These are phyloP conservation scores for Ustilago xerochloae DNA, from an alignment of 1,284 basidiomycete species.

Conservation along the genomic window DNA sequence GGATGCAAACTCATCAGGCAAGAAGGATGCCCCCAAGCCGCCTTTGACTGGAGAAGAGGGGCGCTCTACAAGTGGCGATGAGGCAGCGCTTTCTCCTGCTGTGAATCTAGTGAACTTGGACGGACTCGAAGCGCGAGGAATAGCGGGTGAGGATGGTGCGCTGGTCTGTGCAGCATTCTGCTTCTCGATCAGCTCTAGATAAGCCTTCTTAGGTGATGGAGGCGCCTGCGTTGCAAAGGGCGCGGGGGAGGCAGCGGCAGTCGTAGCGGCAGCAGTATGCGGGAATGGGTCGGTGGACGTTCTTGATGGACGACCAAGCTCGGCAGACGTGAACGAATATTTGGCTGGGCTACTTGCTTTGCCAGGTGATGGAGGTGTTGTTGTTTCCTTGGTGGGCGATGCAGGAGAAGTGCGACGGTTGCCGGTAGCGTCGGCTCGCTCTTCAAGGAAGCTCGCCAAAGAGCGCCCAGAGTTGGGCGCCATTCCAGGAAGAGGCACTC, in stretches of 20 bases:
- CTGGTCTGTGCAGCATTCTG: constrained; percentile 19
- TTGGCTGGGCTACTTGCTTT: constrained; percentile 38
- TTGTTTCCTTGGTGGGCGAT: constrained; percentile 20
- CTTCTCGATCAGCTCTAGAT: constrained; percentile 45
- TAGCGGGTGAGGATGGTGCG: constrained; percentile 34
- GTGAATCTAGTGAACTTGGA: constrained; percentile 43
- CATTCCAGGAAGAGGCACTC: constrained; percentile 52
- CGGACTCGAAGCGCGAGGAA: constrained; percentile 47
- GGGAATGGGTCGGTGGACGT: neutral
- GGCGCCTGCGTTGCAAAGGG: constrained; percentile 7
- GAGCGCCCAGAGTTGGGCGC: constrained; percentile 39
- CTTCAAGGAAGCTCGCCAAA: constrained; percentile 62
- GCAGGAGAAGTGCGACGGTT: constrained; percentile 16
- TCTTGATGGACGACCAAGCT: constrained; percentile 28
- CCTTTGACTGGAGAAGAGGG: constrained; percentile 38
- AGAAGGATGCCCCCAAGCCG: constrained; percentile 1
- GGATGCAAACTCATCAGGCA: neutral
- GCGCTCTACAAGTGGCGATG: constrained; percentile 27
- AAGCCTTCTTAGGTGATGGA: constrained; percentile 45
- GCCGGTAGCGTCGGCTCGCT: constrained; percentile 41
- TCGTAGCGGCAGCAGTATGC: constrained; percentile 3
- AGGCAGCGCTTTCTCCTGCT: constrained; percentile 16
- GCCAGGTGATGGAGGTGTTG: constrained; percentile 11
- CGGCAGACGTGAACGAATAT: constrained; percentile 37
- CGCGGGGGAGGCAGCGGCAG: no score